Base-by-base conservation (phyloP, 495 filamentous ascomycete species). In the Neurospora pannonica region DNA sequence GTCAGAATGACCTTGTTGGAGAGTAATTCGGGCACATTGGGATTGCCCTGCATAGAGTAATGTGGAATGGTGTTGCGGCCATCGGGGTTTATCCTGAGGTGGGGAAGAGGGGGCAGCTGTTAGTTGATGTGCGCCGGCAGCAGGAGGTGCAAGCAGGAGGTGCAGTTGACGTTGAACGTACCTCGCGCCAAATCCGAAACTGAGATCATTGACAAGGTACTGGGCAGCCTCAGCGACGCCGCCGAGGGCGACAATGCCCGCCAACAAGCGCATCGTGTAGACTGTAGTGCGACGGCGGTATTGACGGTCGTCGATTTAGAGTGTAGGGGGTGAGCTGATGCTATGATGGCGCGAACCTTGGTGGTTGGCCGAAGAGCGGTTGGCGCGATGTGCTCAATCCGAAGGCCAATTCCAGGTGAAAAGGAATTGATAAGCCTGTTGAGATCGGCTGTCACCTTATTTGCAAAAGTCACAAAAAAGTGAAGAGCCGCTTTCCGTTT, bases 1-100 rank as follows among this genome's bases (percentile, higher is more conserved):
- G 97, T 99, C 70, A 99, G 86, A 78, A 99, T 93, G 72, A 98
- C 74, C 80, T 94, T 94, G 84, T 98, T 93, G 67, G 94, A 97
- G 75, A 98, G 88, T 77, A 97, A 80, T 77, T 93, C 86, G 71
- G 95, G 92, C 7, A 84, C 79, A 78, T 90, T 86, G 72, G 92
- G 92, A 46, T 90, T 89, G 79, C 95, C 94, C 70, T 88, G 87
- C 46, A 94, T 83, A 72, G 87, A 82, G 86, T 91, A 97, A 73
- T 85, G 81, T 71, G 84, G 84, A 10, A 86, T 79, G 73, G 70
- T 71, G 73, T 71, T 77, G 31, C 75, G 75, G 71, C 76, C 84
- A 74, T 80, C 82, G 75, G 78, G 83, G 67, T 81, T 82, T 83
- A 87, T 84, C 76, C 85, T 85, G 74, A 71, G 21, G 4, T 36